These are phyloP conservation scores for Monascus purpureus DNA, from an alignment of 495 filamentous ascomycete species.

Conservation along the genomic window DNA sequence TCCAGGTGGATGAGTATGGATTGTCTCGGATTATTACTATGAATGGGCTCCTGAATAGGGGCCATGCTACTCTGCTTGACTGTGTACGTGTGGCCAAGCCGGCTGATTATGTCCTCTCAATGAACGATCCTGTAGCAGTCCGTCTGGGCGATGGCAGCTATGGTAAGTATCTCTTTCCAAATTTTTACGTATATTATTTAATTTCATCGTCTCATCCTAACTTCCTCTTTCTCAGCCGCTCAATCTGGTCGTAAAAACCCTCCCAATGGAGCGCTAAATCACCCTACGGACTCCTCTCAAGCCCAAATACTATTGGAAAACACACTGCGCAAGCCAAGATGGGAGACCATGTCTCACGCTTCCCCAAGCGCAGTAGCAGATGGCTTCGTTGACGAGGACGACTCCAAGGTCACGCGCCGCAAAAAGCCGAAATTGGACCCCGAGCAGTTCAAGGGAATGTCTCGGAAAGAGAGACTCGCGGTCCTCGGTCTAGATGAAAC, in stretches of 20 bases:
- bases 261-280: too few relatives aligned
- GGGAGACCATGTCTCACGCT: too few relatives aligned
- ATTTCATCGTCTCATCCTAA: too few relatives aligned
- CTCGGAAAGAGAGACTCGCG: slow-evolving; percentile 24
- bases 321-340: too few relatives aligned
- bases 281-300: too few relatives aligned
- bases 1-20: slow-evolving; percentile 39
- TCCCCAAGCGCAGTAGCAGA: too few relatives aligned
- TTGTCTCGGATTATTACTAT: slow-evolving; percentile 23
- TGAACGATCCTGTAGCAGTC: slow-evolving; percentile 18
- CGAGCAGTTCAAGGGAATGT: slow-evolving; percentile 14
- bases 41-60: slow-evolving; percentile 23
- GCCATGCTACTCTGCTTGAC: slow-evolving; percentile 32
- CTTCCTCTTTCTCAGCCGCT: too few relatives aligned
- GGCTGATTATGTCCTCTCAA: slow-evolving; percentile 16
- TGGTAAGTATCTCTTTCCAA: slow-evolving; percentile 10
- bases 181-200: background rate
- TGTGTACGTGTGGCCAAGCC: slow-evolving; percentile 20
- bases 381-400: too few relatives aligned
- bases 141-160: slow-evolving; percentile 16
- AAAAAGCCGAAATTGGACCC: too few relatives aligned
- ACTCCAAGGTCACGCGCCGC: too few relatives aligned
- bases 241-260: too few relatives aligned
- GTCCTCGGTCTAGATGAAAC: slow-evolving; percentile 28
- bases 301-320: too few relatives aligned